Conservation (phyloP, 2,329 filamentous ascomycete genomes). For the Verticillium nubilum region DNA sequence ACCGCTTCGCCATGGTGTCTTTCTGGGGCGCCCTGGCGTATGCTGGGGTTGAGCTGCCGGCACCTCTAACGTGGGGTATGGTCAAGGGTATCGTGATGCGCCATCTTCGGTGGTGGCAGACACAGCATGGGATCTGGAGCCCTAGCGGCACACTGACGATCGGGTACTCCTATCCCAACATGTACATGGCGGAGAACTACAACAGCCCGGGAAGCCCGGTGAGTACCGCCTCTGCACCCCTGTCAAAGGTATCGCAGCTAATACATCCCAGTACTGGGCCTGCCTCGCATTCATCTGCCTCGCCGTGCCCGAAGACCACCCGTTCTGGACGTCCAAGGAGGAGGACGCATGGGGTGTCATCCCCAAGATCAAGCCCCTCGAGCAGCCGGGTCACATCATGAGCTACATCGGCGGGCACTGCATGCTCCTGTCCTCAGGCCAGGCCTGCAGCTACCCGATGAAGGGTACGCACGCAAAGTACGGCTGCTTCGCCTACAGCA, state of each 20-base stretch:
- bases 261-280: constrained; percentile 62
- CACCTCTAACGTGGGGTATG: constrained; percentile 70
- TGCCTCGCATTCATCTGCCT: constrained; percentile 73
- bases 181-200: constrained; percentile 79
- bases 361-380: constrained; percentile 54
- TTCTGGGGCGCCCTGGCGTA: constrained; percentile 78
- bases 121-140: constrained; percentile 68
- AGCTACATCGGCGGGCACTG: constrained; percentile 67
- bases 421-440: constrained; percentile 69
- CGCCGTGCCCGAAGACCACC: constrained; percentile 62
- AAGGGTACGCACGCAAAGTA: constrained; percentile 80
- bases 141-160: constrained; percentile 69
- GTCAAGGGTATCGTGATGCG: constrained; percentile 71
- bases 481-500: constrained; percentile 72
- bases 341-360: constrained; percentile 51
- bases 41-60: constrained; percentile 66
- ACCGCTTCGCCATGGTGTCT: constrained; percentile 80
- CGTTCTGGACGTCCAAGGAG: constrained; percentile 69
- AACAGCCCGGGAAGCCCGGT: constrained; percentile 67
- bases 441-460: constrained; percentile 78
- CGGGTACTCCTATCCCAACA: constrained; percentile 75
- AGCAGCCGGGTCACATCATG: constrained; percentile 69
- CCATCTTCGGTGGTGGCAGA: constrained; percentile 76
- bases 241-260: neutral
- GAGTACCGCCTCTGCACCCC: constrained; percentile 15